Evolutionary conservation across 345 rosid species (phyloP).

Genomic region (sweet orange (Citrus sinensis)): DNA sequence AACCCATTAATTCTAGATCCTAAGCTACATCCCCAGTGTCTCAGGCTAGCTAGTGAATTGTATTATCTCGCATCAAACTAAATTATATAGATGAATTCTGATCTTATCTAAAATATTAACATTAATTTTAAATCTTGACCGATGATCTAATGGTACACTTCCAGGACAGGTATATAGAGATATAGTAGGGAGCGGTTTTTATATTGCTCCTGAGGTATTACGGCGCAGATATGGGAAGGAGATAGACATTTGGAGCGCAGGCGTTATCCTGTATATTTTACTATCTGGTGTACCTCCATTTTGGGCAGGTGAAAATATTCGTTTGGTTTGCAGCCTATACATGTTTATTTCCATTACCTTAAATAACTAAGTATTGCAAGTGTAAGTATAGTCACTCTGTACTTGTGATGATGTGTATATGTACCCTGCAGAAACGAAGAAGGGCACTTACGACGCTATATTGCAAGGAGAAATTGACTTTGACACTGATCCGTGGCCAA

Average conservation of each 20-base stretch:
- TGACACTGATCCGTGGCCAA: no score
- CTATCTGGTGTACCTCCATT: slow-evolving; percentile 92
- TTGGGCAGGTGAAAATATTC: no score
- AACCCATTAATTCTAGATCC: no score
- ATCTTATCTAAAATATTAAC: neutral
- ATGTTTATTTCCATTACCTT: neutral
- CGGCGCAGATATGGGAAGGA: slow-evolving; percentile 72
- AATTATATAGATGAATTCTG: neutral
- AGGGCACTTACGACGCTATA: slow-evolving; percentile 48
- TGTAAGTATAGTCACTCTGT: neutral
- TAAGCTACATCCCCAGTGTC: no score
- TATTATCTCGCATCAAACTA: no score
- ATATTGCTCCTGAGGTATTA: slow-evolving; percentile 88
- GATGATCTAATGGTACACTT: neutral
- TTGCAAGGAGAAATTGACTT: no score
- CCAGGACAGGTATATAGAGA: slow-evolving; percentile 66
- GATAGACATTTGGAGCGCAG: slow-evolving; percentile 88
- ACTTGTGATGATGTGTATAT: neutral
- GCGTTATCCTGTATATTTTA: slow-evolving; percentile 70
- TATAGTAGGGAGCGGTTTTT: slow-evolving; percentile 78
- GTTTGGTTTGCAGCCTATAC: no score
- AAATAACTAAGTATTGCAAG: no score
- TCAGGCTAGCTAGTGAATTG: no score
- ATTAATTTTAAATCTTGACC: no score
- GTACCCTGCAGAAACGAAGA: slow-evolving; percentile 56